phyloP scores from a whole-genome alignment of 2,329 filamentous ascomycete genomes.

The Paecilomyces niveus region DNA sequence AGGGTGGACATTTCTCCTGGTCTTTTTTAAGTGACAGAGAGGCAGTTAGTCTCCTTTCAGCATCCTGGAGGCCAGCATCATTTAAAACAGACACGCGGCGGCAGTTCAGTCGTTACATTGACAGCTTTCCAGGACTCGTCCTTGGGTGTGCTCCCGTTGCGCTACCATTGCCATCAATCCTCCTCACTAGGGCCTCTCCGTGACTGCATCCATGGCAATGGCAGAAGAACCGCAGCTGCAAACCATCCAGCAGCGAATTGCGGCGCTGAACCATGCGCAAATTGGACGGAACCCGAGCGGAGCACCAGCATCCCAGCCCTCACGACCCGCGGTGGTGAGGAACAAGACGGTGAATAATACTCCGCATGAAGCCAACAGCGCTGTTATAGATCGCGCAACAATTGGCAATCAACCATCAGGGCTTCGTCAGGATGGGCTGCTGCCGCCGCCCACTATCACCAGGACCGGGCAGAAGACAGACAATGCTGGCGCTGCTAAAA shows the following conservation, averaged over 20 bases:
- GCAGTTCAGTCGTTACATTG: background rate
- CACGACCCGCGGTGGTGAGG: slow-evolving; percentile 19
- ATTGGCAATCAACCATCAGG: slow-evolving; percentile 24
- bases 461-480: slow-evolving; percentile 17
- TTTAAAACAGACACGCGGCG: background rate
- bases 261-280: slow-evolving; percentile 38
- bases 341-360: slow-evolving; percentile 28
- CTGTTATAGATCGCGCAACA: slow-evolving; percentile 14
- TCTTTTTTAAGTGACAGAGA: background rate
- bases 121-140: background rate
- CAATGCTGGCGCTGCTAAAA: slow-evolving; percentile 13
- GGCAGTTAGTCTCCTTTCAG: background rate
- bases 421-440: slow-evolving; percentile 14
- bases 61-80: background rate
- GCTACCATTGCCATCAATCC: background rate
- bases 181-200: background rate
- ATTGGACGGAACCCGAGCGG: slow-evolving; percentile 26
- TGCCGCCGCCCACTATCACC: slow-evolving; percentile 20
- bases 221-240: slow-evolving; percentile 35
- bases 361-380: slow-evolving; percentile 24
- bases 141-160: background rate
- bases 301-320: slow-evolving; percentile 19
- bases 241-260: slow-evolving; percentile 41
- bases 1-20: background rate
- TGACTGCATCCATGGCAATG: slow-evolving; percentile 16